A percentile compares a stretch with the other conserved stretches of the same genome.
Conservation (phyloP, 495 filamentous ascomycete species). For the Parathielavia appendiculata region DNA sequence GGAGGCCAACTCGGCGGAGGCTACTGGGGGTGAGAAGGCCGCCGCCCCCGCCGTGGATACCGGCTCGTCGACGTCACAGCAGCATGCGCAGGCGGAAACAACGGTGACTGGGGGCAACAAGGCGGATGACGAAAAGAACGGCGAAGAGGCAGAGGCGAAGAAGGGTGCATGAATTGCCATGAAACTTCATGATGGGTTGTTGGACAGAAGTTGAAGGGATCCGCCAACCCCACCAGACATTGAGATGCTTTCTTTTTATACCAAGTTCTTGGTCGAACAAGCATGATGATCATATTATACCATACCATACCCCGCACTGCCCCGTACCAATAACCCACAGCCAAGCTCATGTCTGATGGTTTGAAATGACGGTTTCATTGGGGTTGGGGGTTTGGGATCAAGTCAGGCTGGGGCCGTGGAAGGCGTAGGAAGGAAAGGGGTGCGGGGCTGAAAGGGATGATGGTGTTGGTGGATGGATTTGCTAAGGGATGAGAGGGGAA, state of each 20-base stretch:
- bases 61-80: not conserved
- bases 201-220: not conserved
- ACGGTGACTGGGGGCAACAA: conserved; percentile 1
- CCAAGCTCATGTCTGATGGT: conserved; percentile 5
- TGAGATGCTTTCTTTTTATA: conserved; percentile 10
- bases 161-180: conserved; percentile 1
- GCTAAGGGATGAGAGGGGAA: not conserved
- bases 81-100: conserved; percentile 4
- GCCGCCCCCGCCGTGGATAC: not conserved
- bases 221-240: not conserved
- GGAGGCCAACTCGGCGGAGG: conserved; percentile 4
- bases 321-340: not conserved
- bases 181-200: not conserved
- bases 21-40: not conserved
- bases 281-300: conserved; percentile 13
- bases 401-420: not conserved
- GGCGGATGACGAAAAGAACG: conserved; percentile 5
- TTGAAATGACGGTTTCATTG: not conserved
- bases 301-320: not conserved
- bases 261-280: conserved; percentile 8
- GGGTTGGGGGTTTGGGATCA: not conserved
- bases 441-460: not conserved
- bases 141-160: not conserved
- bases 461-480: conserved; percentile 4
- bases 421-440: not conserved